Conservation (phyloP, 768 basidiomycete genomes). For the Calocera viscosa region DNA sequence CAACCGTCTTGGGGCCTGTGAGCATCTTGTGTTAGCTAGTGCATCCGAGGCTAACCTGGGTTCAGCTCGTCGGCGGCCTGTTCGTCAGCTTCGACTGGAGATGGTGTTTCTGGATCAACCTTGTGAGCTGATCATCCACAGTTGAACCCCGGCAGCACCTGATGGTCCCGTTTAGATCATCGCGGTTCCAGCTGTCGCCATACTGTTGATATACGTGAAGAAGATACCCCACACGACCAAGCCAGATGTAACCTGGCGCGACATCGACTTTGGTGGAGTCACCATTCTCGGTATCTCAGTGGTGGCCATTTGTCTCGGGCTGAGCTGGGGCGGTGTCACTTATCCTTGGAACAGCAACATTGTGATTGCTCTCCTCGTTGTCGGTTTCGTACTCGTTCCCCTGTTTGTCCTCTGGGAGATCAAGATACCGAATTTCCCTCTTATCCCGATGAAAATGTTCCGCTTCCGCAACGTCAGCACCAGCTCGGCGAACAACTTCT, state of each 20-base stretch:
- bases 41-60: not conserved
- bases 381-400: not conserved
- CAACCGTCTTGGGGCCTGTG: constrained; percentile 17
- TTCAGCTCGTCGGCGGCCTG: not conserved
- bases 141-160: no score
- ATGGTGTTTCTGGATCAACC: constrained; percentile 66
- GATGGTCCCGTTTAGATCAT: not conserved
- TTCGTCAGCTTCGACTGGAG: not conserved
- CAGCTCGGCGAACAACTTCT: not conserved
- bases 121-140: constrained; percentile 19
- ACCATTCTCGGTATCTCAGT: not conserved
- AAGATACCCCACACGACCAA: not conserved
- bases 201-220: not conserved
- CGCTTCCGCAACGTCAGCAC: not conserved
- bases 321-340: not conserved
- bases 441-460: constrained; percentile 2
- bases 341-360: not conserved
- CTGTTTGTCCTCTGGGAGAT: not conserved
- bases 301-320: not conserved
- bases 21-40: constrained; percentile 27
- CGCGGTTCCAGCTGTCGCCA: not conserved
- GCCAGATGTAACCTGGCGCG: not conserved
- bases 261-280: not conserved
- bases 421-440: not conserved
- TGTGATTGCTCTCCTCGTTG: not conserved